These are phyloP conservation scores for Ulvella scutata DNA, from an alignment of 139 green algal species.

Conservation along the genomic window DNA sequence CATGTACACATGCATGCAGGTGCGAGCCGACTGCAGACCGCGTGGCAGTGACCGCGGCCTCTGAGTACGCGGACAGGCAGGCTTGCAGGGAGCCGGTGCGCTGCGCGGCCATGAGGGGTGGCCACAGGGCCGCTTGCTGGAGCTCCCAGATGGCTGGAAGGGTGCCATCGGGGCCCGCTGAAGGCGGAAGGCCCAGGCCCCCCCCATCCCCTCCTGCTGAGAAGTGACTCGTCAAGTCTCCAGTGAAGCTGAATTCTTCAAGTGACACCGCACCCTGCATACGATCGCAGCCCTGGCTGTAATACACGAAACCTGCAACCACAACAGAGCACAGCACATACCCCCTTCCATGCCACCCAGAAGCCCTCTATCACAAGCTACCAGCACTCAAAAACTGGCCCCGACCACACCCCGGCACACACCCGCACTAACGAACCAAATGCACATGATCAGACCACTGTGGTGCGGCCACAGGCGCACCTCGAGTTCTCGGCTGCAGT, in stretches of 20 bases:
- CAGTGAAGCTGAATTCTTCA: neutral
- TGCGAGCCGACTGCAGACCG: neutral
- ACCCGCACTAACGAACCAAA: neutral
- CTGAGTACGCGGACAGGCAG: neutral
- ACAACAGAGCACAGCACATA: neutral
- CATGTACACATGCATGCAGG: neutral
- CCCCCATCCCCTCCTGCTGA: neutral
- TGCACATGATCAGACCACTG: neutral
- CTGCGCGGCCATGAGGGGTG: neutral
- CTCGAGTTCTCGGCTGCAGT: neutral
- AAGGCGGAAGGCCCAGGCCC: neutral
- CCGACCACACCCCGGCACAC: neutral
- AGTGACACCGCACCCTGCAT: neutral
- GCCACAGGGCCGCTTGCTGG: neutral
- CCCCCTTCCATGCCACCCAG: neutral
- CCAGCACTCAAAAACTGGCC: neutral
- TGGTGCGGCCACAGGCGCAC: neutral
- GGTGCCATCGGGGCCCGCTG: neutral
- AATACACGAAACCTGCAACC: neutral
- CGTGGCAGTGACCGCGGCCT: neutral
- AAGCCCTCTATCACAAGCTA: neutral
- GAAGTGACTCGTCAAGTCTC: neutral
- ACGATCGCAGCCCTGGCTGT: neutral
- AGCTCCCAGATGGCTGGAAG: neutral
- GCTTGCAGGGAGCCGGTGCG: neutral